These are phyloP conservation scores for Stromatinia cepivora DNA, from an alignment of 2,329 filamentous ascomycete species.

Conservation along the genomic window DNA sequence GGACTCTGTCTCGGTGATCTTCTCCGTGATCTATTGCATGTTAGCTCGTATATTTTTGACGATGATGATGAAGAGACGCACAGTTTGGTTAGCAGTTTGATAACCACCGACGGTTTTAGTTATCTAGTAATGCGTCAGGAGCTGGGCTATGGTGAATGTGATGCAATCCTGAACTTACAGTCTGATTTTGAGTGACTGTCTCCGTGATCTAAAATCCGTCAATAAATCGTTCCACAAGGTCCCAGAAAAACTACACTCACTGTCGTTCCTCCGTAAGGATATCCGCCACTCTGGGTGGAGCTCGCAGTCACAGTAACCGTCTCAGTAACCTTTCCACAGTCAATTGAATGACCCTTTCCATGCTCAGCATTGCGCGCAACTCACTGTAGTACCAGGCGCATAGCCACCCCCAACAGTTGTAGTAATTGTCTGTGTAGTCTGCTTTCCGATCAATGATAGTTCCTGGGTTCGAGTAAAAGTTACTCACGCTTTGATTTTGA, in stretches of 20 bases:
- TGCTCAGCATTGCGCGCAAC: not conserved
- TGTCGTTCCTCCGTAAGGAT: conserved; percentile 6
- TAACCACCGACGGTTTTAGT: conserved; percentile 10
- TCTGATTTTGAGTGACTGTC: conserved; percentile 13
- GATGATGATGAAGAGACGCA: not conserved
- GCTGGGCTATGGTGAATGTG: not conserved
- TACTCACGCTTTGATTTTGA: conserved; percentile 10
- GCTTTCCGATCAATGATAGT: not conserved
- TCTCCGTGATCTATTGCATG: conserved; percentile 13
- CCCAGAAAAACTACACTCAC: not conserved
- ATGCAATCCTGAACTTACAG: not conserved
- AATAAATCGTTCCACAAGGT: not conserved
- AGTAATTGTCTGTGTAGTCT: not conserved
- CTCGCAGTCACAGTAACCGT: not conserved
- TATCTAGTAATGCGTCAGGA: not conserved
- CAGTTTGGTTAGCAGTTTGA: conserved; percentile 13
- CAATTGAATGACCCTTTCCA: not conserved
- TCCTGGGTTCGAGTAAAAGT: not conserved
- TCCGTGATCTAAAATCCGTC: conserved; percentile 10
- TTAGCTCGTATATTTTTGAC: not conserved
- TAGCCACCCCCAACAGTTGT: conserved; percentile 1
- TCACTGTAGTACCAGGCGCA: conserved; percentile 13
- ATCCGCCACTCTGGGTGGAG: not conserved
- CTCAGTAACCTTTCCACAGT: not conserved
- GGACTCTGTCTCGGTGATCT: conserved; percentile 14